Evolutionary conservation across 139 green algal genomes (phyloP).

Genomic region (Volvox africanus): DNA sequence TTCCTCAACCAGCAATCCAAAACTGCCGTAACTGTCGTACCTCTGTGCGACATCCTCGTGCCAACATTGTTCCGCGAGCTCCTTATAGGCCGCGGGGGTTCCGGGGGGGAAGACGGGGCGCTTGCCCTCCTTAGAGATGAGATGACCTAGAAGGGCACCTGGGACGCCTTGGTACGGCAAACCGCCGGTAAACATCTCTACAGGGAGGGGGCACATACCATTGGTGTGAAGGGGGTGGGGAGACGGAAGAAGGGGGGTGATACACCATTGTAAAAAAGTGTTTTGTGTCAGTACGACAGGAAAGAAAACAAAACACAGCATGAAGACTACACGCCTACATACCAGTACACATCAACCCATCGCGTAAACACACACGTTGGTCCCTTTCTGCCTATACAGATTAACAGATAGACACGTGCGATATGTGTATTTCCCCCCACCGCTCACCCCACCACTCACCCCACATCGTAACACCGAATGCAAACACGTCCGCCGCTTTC

Average conservation of each 20-base stretch:
- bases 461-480: constrained; percentile 60
- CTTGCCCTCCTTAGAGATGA: constrained; percentile 50
- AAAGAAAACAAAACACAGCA: too few relatives aligned
- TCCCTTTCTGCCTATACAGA: too few relatives aligned
- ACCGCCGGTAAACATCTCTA: constrained; percentile 41
- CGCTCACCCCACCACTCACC: constrained; percentile 22
- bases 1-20: not conserved
- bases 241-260: not conserved
- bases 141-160: constrained; percentile 48
- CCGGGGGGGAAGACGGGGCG: constrained; percentile 54
- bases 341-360: too few relatives aligned
- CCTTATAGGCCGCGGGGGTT: constrained; percentile 38
- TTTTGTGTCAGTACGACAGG: too few relatives aligned
- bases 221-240: not conserved
- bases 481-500: constrained; percentile 70
- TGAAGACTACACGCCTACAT: too few relatives aligned
- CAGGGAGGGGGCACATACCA: not conserved
- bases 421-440: too few relatives aligned
- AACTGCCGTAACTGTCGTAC: not conserved
- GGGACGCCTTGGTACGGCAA: constrained; percentile 41
- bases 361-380: too few relatives aligned
- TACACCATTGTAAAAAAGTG: too few relatives aligned
- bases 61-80: constrained; percentile 64
- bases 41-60: not conserved
- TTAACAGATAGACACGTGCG: too few relatives aligned